Evolutionary conservation across 805 yeast genomes (phyloP).

Genomic region (Debaryomyces maramus): DNA sequence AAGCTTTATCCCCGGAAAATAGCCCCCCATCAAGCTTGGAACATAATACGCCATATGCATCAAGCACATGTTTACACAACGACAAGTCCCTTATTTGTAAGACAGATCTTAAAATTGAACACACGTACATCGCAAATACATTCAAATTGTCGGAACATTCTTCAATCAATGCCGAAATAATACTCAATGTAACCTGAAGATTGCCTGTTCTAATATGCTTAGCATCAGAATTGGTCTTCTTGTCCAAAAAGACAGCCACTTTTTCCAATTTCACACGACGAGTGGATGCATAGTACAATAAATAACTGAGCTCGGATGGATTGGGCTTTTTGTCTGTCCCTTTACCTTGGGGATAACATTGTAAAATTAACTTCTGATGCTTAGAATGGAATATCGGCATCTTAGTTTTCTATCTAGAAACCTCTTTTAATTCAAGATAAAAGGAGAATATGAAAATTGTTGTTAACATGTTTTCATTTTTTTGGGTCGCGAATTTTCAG

Average conservation of each 20-base stretch:
- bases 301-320: conserved; percentile 84
- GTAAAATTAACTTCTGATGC: conserved; percentile 85
- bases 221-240: conserved; percentile 61
- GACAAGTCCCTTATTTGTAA: conserved; percentile 59
- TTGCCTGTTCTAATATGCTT: conserved; percentile 70
- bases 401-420: no score
- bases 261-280: conserved; percentile 86
- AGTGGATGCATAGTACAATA: conserved; percentile 87
- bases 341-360: conserved; percentile 91
- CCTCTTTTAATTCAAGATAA: no score
- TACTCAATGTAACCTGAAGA: conserved; percentile 74
- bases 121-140: conserved; percentile 70
- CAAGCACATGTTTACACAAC: conserved; percentile 53
- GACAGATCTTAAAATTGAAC: conserved; percentile 56
- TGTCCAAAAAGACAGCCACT: conserved; percentile 68
- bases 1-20: conserved; percentile 63
- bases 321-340: conserved; percentile 87
- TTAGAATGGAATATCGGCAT: conserved; percentile 61
- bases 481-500: background rate
- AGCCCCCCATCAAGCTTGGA: conserved; percentile 58
- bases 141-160: conserved; percentile 82
- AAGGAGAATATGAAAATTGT: no score
- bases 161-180: conserved; percentile 65
- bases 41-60: conserved; percentile 47
- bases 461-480: background rate